These are phyloP conservation scores for Marasmius sp. DNA, from an alignment of 1,284 basidiomycete species.

Conservation along the genomic window DNA sequence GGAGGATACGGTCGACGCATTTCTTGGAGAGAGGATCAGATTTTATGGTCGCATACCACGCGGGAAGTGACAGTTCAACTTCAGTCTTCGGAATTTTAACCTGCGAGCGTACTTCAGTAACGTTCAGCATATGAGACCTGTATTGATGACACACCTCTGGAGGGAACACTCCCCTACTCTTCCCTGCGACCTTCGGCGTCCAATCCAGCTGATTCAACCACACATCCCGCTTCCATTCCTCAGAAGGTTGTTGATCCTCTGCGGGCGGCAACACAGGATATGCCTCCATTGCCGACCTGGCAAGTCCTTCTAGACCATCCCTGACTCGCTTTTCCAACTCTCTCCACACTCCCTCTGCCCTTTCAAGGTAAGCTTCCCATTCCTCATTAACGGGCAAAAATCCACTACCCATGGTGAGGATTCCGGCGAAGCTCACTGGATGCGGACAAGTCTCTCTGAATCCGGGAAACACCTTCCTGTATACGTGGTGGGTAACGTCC, in stretches of 20 bases:
- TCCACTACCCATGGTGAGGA: constrained; percentile 89
- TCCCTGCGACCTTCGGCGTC: constrained; percentile 85
- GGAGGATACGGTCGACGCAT: constrained; percentile 61
- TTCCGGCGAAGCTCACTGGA: constrained; percentile 91
- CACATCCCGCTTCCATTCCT: constrained; percentile 71
- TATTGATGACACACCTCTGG: constrained; percentile 12
- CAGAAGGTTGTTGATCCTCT: constrained; percentile 36
- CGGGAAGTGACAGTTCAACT: constrained; percentile 28
- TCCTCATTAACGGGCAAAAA: constrained; percentile 89
- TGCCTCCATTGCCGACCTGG: constrained; percentile 52
- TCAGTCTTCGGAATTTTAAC: not conserved
- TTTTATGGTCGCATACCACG: constrained; percentile 72
- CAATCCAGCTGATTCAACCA: constrained; percentile 96
- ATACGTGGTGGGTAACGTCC: constrained; percentile 83
- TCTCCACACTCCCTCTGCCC: constrained; percentile 79
- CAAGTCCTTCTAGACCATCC: constrained; percentile 66
- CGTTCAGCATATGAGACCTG: no score
- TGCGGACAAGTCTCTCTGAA: constrained; percentile 88
- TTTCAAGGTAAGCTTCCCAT: constrained; percentile 83
- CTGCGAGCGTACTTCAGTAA: not conserved
- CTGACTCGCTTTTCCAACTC: constrained; percentile 78
- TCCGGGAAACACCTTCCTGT: constrained; percentile 76
- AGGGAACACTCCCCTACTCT: constrained; percentile 57
- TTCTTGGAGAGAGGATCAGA: constrained; percentile 47
- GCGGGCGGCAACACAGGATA: constrained; percentile 29